These are phyloP conservation scores for Pichia sp. DNA, from an alignment of 1,139 yeast species.

Conservation along the genomic window DNA sequence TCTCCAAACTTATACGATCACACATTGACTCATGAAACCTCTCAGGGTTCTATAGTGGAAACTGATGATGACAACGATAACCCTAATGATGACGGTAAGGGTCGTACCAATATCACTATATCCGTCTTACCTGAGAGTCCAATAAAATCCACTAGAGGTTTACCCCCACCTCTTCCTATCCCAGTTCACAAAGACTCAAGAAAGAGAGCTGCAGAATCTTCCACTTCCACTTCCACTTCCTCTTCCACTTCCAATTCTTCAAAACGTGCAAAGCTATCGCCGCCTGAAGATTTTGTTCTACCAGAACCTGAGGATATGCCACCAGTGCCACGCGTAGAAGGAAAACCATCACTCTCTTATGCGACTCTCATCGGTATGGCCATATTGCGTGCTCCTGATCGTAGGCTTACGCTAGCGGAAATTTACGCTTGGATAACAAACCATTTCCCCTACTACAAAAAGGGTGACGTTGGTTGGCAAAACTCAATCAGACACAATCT, in stretches of 20 bases:
- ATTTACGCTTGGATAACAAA: conserved; percentile 91
- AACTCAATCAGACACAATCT: conserved; percentile 79
- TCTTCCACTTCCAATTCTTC: conserved; percentile 1
- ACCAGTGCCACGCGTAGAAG: conserved; percentile 18
- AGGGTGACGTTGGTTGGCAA: conserved; percentile 90
- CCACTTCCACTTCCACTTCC: too few species aligned
- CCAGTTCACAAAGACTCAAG: conserved; percentile 8
- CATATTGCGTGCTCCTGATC: conserved; percentile 72
- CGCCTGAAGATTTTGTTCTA: conserved; percentile 23
- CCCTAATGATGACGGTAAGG: too few species aligned
- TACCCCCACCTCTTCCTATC: conserved; percentile 1
- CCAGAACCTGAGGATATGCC: conserved; percentile 29
- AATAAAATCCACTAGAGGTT: too few species aligned
- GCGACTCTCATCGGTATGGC: conserved; percentile 95
- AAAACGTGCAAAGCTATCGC: conserved; percentile 16
- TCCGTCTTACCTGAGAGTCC: too few species aligned
- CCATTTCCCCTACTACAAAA: conserved; percentile 76
- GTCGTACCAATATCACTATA: too few species aligned
- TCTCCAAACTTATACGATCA: conserved; percentile 23
- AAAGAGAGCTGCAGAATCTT: too few species aligned
- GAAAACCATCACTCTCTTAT: conserved; percentile 89
- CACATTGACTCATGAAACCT: too few species aligned
- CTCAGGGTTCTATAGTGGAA: too few species aligned
- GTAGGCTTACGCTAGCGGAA: conserved; percentile 79
- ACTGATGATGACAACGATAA: neutral